These are phyloP conservation scores for Ogataea hybrid DNA, from an alignment of 1,139 yeast genomes.

Conservation along the genomic window DNA sequence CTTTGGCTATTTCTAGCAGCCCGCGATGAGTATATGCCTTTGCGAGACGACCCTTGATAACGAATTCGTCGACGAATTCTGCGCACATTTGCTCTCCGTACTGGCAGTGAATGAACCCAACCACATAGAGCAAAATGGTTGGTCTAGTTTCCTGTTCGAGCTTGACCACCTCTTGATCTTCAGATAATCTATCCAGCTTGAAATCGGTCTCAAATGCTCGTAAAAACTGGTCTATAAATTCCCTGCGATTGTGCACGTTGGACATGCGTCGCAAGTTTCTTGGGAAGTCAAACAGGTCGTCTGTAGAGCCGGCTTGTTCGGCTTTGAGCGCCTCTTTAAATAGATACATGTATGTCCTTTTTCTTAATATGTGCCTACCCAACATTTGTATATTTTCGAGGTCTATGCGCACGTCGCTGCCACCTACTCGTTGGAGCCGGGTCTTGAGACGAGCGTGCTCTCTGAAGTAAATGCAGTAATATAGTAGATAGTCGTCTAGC, in stretches of 20 bases:
- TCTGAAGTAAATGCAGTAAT: constrained; percentile 18
- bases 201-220: constrained; percentile 8
- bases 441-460: constrained; percentile 9
- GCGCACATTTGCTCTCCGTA: constrained; percentile 18
- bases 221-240: constrained; percentile 21
- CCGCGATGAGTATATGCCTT: constrained; percentile 26
- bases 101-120: constrained; percentile 26
- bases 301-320: not conserved
- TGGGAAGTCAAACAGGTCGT: constrained; percentile 12
- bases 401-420: constrained; percentile 9
- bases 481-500: constrained; percentile 20
- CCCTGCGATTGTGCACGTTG: constrained; percentile 6
- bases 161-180: constrained; percentile 15
- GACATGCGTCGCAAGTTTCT: constrained; percentile 4
- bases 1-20: constrained; percentile 20
- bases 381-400: constrained; percentile 4
- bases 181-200: constrained; percentile 9
- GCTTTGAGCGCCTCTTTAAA: constrained; percentile 4
- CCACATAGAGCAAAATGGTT: constrained; percentile 21
- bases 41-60: constrained; percentile 25
- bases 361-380: constrained; percentile 9
- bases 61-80: constrained; percentile 27
- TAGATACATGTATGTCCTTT: constrained; percentile 6
- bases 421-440: constrained; percentile 4
- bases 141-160: constrained; percentile 20